These are phyloP conservation scores for Malassezia slooffiae DNA, from an alignment of 1,284 basidiomycete species.

Conservation along the genomic window DNA sequence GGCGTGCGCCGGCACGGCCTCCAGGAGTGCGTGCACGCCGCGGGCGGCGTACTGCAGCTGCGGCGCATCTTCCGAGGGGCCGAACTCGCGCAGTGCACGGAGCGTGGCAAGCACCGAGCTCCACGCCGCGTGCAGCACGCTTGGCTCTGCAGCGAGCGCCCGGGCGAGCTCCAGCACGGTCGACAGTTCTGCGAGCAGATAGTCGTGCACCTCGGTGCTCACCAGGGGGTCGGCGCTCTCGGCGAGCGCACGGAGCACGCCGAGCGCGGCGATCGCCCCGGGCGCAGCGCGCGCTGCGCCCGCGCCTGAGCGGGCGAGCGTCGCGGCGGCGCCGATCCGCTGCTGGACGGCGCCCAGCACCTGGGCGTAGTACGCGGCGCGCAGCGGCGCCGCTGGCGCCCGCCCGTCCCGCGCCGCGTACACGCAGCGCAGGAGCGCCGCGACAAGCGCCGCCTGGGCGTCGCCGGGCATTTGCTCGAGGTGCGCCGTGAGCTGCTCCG, in stretches of 20 bases:
- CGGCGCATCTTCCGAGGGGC: background rate
- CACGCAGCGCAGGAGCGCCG: conserved; percentile 33
- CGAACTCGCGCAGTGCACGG: conserved; percentile 2
- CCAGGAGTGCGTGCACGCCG: background rate
- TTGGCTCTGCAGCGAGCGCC: conserved; percentile 1
- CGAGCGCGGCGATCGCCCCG: conserved; percentile 4
- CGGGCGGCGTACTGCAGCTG: background rate
- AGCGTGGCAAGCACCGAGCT: conserved; percentile 16
- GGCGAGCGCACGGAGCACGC: conserved; percentile 3
- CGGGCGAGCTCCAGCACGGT: background rate
- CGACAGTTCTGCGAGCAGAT: conserved; percentile 6
- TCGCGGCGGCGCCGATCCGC: conserved; percentile 3
- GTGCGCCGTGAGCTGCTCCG: conserved; percentile 17
- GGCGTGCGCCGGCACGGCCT: background rate
- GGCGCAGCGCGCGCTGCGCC: background rate
- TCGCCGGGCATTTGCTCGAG: conserved; percentile 29
- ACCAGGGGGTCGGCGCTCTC: conserved; percentile 5
- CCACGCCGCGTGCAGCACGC: conserved; percentile 7
- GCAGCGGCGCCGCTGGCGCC: conserved; percentile 7
- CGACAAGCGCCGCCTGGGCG: conserved; percentile 30
- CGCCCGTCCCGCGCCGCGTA: conserved; percentile 20
- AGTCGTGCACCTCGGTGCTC: conserved; percentile 3
- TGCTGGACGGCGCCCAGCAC: conserved; percentile 14
- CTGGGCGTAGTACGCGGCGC: conserved; percentile 18
- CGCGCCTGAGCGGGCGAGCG: conserved; percentile 1